phyloP scores from a whole-genome alignment of 192 early-diverging fungal species.

The Rhizoclosmatium globosum region DNA sequence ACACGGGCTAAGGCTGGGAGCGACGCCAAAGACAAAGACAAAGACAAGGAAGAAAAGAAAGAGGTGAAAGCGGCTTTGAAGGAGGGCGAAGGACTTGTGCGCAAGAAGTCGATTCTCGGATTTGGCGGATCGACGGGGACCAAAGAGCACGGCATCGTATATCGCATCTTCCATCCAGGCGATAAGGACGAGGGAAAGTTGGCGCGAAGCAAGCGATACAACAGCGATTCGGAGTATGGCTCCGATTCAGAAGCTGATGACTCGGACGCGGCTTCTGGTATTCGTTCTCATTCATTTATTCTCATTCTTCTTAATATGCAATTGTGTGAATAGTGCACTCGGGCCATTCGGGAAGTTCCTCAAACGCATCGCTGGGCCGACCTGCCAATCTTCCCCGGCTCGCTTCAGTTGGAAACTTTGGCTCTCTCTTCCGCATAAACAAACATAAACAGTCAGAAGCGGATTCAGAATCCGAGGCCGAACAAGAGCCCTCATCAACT shows the following conservation, averaged over 20 bases:
- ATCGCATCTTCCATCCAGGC: constrained; percentile 52
- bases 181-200: constrained; percentile 18
- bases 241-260: constrained; percentile 26
- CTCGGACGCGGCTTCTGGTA: background rate
- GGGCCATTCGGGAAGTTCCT: background rate
- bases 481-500: constrained; percentile 13
- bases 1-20: background rate
- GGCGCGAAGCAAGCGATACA: constrained; percentile 24
- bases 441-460: background rate
- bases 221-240: constrained; percentile 48
- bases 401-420: background rate
- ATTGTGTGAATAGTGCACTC: background rate
- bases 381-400: constrained; percentile 8
- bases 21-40: background rate
- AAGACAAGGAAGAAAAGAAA: background rate
- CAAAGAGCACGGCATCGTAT: constrained; percentile 43
- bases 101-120: background rate
- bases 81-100: background rate
- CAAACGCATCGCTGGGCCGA: background rate
- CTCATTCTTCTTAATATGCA: no score
- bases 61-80: background rate
- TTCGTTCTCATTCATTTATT: no score
- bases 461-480: constrained; percentile 36
- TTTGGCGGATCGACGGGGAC: background rate
- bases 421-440: background rate